Conservation (phyloP, 257 asterid genomes). For the Coffea canephora region DNA sequence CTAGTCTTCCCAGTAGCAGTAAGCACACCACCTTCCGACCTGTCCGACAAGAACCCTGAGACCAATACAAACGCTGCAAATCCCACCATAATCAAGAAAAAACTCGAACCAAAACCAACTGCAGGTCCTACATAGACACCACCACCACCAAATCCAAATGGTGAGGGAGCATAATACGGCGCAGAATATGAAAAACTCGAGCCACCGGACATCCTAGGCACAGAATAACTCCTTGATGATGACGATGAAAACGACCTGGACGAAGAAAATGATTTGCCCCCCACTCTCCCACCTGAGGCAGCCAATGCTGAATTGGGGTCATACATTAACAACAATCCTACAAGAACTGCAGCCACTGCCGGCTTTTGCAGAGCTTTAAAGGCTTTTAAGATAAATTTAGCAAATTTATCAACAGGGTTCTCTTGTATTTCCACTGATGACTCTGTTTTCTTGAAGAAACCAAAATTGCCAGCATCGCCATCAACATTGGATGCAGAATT, state of each 20-base stretch:
- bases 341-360: conserved; percentile 54
- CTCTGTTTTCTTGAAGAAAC: neutral
- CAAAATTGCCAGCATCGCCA: neutral
- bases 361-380: conserved; percentile 69
- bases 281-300: conserved; percentile 93
- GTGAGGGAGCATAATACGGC: conserved; percentile 82
- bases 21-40: conserved; percentile 66
- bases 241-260: conserved; percentile 36
- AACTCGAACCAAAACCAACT: conserved; percentile 74
- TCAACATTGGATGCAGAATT: neutral
- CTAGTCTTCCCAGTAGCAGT: conserved; percentile 76
- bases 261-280: conserved; percentile 79
- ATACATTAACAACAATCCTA: conserved; percentile 57
- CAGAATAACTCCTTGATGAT: conserved; percentile 56
- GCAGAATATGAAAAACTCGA: conserved; percentile 59
- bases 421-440: conserved; percentile 14
- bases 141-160: conserved; percentile 51
- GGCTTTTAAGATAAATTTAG: conserved; percentile 30
- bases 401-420: conserved; percentile 41
- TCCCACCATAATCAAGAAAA: conserved; percentile 55
- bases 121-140: conserved; percentile 85
- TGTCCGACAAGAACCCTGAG: conserved; percentile 78
- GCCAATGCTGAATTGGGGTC: conserved; percentile 75
- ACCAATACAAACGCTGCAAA: conserved; percentile 75
- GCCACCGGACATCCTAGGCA: conserved; percentile 39